These are phyloP conservation scores for Cinnamomum chago DNA, from an alignment of 164 flowering plant species.

Conservation along the genomic window DNA sequence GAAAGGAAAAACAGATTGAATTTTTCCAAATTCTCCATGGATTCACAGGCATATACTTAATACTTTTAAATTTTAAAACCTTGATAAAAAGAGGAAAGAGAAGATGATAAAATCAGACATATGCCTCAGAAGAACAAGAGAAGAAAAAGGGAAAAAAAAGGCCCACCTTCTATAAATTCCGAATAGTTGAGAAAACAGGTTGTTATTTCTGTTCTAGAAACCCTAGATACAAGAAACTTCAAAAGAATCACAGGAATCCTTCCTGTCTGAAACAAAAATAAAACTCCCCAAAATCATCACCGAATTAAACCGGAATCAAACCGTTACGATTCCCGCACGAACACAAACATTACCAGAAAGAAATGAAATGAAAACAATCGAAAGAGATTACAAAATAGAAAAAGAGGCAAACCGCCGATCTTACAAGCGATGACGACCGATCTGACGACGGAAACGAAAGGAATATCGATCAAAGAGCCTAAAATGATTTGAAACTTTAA, in stretches of 20 bases:
- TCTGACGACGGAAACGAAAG: slow-evolving; percentile 73
- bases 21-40: not conserved
- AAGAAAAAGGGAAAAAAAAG: too few relatives aligned
- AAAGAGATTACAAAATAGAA: not conserved
- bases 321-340: not conserved
- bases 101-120: not conserved
- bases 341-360: not conserved
- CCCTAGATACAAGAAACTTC: too few relatives aligned
- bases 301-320: not conserved
- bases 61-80: too few relatives aligned
- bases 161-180: too few relatives aligned
- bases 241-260: too few relatives aligned
- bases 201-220: too few relatives aligned
- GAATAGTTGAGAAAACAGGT: too few relatives aligned
- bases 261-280: not conserved
- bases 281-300: not conserved
- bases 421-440: slow-evolving; percentile 76
- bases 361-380: not conserved
- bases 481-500: too few relatives aligned
- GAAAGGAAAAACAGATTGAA: not conserved
- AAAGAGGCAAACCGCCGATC: slow-evolving; percentile 2
- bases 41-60: not conserved
- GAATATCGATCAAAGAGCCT: slow-evolving; percentile 79
- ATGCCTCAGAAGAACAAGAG: too few relatives aligned
- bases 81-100: too few relatives aligned